Percentiles rank a stretch among this genome's conserved stretches.
phyloP scores from a whole-genome alignment of 2,329 filamentous ascomycete genomes.

The Paraphaeosphaeria minitans region DNA sequence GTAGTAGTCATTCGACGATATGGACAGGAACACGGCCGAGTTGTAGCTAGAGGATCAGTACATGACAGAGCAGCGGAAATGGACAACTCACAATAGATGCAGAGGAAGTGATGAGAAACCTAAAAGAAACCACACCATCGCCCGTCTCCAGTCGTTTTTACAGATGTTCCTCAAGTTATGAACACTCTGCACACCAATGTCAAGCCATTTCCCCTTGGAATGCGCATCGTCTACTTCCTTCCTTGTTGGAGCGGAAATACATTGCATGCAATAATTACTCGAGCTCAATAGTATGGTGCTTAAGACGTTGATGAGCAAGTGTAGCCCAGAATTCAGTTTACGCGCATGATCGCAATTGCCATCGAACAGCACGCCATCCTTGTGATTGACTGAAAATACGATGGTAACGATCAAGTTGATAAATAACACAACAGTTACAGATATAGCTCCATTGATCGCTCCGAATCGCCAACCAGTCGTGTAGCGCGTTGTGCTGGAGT shows the following conservation, averaged over 20 bases:
- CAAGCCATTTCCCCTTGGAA: conserved; percentile 27
- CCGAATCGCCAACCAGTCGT: background rate
- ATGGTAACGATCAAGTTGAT: conserved; percentile 21
- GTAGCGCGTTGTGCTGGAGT: background rate
- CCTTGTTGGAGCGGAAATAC: conserved; percentile 23
- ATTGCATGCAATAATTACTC: conserved; percentile 27
- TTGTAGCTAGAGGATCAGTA: conserved; percentile 24
- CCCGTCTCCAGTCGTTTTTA: background rate
- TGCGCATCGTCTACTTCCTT: conserved; percentile 24
- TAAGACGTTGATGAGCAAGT: conserved; percentile 55
- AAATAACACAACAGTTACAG: conserved; percentile 15
- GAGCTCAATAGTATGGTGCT: conserved; percentile 29
- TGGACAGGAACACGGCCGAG: conserved; percentile 27
- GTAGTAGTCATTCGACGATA: conserved; percentile 17
- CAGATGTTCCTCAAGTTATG: conserved; percentile 6
- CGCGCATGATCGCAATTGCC: conserved; percentile 26
- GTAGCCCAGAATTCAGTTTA: conserved; percentile 33
- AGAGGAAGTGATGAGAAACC: conserved; percentile 15
- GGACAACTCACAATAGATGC: conserved; percentile 15
- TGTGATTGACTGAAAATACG: conserved; percentile 5
- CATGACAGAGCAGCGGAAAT: background rate
- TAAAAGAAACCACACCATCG: conserved; percentile 11
- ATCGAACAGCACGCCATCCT: conserved; percentile 15
- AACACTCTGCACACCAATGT: conserved; percentile 6
- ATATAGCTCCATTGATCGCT: conserved; percentile 13